Evolutionary conservation across 495 filamentous ascomycete species (phyloP).

Genomic region (Penicillium chermesinum): DNA sequence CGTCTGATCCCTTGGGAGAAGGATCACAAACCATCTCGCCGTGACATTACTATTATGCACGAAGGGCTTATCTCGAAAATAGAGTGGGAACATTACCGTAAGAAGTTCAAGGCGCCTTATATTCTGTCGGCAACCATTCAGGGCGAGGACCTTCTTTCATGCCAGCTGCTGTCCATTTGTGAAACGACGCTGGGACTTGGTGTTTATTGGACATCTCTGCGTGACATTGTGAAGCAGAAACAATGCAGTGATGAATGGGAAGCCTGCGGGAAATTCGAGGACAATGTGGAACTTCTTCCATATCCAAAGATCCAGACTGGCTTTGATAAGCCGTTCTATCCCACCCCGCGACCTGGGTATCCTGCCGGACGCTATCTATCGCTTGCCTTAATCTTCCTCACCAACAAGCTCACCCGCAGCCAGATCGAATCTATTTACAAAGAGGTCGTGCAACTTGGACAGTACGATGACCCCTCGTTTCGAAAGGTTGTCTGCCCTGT

Average conservation of each 20-base stretch:
- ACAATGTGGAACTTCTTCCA: conserved; percentile 1
- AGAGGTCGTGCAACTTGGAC: background rate
- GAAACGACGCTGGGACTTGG: background rate
- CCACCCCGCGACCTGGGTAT: conserved; percentile 3
- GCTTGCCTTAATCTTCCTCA: background rate
- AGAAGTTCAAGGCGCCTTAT: background rate
- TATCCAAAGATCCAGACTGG: background rate
- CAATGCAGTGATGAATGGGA: too few species aligned
- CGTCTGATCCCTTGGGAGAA: background rate
- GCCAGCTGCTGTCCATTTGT: background rate
- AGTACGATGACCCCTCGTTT: background rate
- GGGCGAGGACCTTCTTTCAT: background rate
- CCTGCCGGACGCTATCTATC: background rate
- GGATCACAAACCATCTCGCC: background rate
- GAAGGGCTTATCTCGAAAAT: background rate
- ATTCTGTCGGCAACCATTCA: background rate
- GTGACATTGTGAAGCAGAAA: background rate
- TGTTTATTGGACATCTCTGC: background rate
- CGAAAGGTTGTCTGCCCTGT: conserved; percentile 7
- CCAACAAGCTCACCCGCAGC: background rate
- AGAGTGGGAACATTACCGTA: too few species aligned
- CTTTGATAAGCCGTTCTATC: conserved; percentile 11
- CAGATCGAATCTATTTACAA: background rate
- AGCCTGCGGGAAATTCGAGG: too few species aligned
- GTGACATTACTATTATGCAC: background rate